Base-by-base conservation (phyloP, 2,329 filamentous ascomycete genomes). In the Penicillium sp. region DNA sequence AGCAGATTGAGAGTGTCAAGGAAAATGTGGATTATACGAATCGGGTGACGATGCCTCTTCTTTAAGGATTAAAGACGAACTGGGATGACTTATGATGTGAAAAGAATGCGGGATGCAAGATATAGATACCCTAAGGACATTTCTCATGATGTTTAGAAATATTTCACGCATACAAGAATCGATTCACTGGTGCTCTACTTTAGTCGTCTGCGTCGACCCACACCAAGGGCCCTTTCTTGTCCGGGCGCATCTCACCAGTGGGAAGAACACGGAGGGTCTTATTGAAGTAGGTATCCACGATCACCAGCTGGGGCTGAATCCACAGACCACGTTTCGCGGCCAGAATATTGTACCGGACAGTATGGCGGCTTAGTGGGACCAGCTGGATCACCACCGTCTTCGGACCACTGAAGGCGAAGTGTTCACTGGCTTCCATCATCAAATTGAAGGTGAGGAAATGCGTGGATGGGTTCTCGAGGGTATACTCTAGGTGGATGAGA, bases 381-480 rank as follows among this genome's bases (percentile, higher is more conserved):
- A 97, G 77, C 67, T 94, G 90, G 50, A 97, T 65, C 1, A 88
- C 88, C 12, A 85, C 87, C 61, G 89, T 82, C 76, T 97, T 97
- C 2, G 90, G 81, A 0, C 94, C 94, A 7, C 90, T 92, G 73
- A 99, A 97, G 0, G 92, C 93, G 74, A 97, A 97, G 51, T 91
- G 85, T 61, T 96, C 91, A 69, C 86, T 93, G 2, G 92, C 89
- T 64, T 99, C 93, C 92, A 99, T 96, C 25, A 82, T 86, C 47
- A 97, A 74, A 27, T 90, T 92, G 75, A 99, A 99, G 0, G 92
- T 96, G 48, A 99, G 83, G 74, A 96, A 95, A 72, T 99, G 94
- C 71, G 87, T 89, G 0, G 93, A 97, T 0, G 92, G 89, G 70
- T 99, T 99, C 75, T 99, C 94, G 54, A 99, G 85, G 3, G 86